Evolutionary conservation across 139 green algal species (phyloP).

Genomic region (Chlorella sp.): DNA sequence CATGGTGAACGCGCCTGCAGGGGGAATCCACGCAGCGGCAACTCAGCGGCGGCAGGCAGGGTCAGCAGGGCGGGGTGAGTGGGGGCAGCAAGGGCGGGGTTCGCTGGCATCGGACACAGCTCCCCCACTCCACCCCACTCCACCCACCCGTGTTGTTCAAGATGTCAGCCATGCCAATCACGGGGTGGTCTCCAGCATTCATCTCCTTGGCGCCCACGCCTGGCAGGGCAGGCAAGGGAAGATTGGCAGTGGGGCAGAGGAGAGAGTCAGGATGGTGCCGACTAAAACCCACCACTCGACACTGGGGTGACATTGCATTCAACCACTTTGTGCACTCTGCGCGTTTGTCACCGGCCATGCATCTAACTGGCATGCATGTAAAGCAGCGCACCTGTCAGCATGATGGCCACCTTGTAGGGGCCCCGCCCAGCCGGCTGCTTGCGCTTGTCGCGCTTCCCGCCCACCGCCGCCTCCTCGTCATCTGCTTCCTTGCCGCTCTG

Average conservation of each 20-base stretch:
- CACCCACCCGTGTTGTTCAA: conserved; percentile 65
- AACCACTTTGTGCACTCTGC: too few species aligned
- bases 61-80: too few species aligned
- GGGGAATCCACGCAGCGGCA: too few species aligned
- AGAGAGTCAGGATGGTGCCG: not conserved
- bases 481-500: conserved; percentile 32
- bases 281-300: too few species aligned
- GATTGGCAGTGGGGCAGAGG: not conserved
- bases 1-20: conserved; percentile 65
- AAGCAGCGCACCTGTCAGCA: conserved; percentile 79
- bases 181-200: conserved; percentile 58
- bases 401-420: conserved; percentile 80
- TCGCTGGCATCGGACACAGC: too few species aligned
- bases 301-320: too few species aligned
- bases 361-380: too few species aligned
- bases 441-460: not conserved
- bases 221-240: not conserved
- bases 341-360: too few species aligned
- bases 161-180: conserved; percentile 83
- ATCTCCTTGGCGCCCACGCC: conserved; percentile 3
- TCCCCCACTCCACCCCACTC: too few species aligned
- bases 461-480: not conserved
- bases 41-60: too few species aligned
- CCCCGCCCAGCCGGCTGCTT: conserved; percentile 36
- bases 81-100: too few species aligned